Conservation (phyloP, 2,329 filamentous ascomycete genomes). For the Pseudogymnoascus sp. region DNA sequence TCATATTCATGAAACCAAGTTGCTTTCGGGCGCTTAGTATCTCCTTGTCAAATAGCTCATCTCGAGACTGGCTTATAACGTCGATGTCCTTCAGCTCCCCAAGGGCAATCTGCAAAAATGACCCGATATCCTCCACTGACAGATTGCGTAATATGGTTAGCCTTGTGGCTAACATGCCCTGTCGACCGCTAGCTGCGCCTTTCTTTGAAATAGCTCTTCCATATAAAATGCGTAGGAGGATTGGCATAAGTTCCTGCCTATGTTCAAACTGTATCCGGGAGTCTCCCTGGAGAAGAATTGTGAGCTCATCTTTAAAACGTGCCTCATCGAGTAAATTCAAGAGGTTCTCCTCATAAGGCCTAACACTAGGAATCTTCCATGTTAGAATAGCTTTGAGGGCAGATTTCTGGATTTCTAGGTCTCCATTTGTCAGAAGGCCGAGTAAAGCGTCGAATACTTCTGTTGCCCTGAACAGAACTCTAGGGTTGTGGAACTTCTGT, state of each 20-base stretch:
- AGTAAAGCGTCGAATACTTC: slow-evolving; percentile 73
- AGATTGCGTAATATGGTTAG: slow-evolving; percentile 77
- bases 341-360: slow-evolving; percentile 76
- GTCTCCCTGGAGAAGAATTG: slow-evolving; percentile 74
- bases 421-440: slow-evolving; percentile 75
- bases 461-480: slow-evolving; percentile 68
- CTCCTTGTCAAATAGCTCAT: slow-evolving; percentile 44
- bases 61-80: slow-evolving; percentile 36
- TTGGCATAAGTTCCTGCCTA: slow-evolving; percentile 67
- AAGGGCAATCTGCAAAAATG: slow-evolving; percentile 77
- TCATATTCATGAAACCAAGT: slow-evolving; percentile 86
- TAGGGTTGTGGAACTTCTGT: slow-evolving; percentile 78
- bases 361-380: slow-evolving; percentile 77
- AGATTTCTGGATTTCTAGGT: slow-evolving; percentile 80
- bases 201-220: slow-evolving; percentile 81
- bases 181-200: slow-evolving; percentile 67
- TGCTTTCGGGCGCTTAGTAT: slow-evolving; percentile 68
- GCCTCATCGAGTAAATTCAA: slow-evolving; percentile 84
- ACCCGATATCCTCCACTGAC: slow-evolving; percentile 64
- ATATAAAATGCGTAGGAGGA: slow-evolving; percentile 81
- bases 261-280: slow-evolving; percentile 69
- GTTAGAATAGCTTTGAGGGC: slow-evolving; percentile 78
- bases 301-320: slow-evolving; percentile 88
- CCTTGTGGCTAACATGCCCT: slow-evolving; percentile 74
- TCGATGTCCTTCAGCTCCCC: slow-evolving; percentile 59